phyloP scores from a whole-genome alignment of 2,329 filamentous ascomycete species.

The Arthrocladium fulminans region DNA sequence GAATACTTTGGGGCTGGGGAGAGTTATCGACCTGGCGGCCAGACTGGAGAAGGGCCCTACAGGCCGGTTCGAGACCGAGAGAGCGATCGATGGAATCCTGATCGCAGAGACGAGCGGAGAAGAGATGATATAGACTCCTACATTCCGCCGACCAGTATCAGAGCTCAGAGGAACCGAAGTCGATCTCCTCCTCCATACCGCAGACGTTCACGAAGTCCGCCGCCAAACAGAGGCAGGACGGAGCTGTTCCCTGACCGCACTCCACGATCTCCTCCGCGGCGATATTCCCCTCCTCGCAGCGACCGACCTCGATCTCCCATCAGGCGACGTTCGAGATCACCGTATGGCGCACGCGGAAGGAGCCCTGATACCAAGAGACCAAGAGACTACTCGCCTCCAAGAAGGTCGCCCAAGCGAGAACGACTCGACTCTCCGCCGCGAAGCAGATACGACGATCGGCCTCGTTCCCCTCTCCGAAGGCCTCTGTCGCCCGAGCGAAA shows the following conservation, averaged over 20 bases:
- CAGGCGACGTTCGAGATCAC: slow-evolving; percentile 33
- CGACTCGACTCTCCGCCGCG: slow-evolving; percentile 25
- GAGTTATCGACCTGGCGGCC: slow-evolving; percentile 23
- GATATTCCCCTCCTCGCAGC: slow-evolving; percentile 35
- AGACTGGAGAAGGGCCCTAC: slow-evolving; percentile 20
- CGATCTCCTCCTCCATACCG: slow-evolving; percentile 34
- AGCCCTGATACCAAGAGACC: slow-evolving; percentile 28
- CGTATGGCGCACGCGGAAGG: slow-evolving; percentile 27
- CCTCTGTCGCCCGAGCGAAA: slow-evolving; percentile 24
- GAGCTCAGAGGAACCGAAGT: slow-evolving; percentile 27
- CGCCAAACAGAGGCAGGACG: slow-evolving; percentile 31
- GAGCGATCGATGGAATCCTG: slow-evolving; percentile 18
- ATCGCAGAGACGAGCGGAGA: slow-evolving; percentile 10
- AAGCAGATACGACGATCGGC: slow-evolving; percentile 25
- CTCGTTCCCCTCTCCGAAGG: slow-evolving; percentile 29
- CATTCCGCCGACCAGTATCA: slow-evolving; percentile 17
- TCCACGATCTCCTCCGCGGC: slow-evolving; percentile 25
- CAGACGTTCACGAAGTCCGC: slow-evolving; percentile 34
- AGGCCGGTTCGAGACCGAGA: slow-evolving; percentile 18
- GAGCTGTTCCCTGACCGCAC: slow-evolving; percentile 19
- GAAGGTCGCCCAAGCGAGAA: slow-evolving; percentile 30
- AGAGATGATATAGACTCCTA: slow-evolving; percentile 23
- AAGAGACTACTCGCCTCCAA: slow-evolving; percentile 31
- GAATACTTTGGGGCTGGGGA: slow-evolving; percentile 23
- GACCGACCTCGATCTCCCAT: slow-evolving; percentile 32